phyloP scores from a whole-genome alignment of 176 grass and related monocot species.

The Oryza meridionalis region DNA sequence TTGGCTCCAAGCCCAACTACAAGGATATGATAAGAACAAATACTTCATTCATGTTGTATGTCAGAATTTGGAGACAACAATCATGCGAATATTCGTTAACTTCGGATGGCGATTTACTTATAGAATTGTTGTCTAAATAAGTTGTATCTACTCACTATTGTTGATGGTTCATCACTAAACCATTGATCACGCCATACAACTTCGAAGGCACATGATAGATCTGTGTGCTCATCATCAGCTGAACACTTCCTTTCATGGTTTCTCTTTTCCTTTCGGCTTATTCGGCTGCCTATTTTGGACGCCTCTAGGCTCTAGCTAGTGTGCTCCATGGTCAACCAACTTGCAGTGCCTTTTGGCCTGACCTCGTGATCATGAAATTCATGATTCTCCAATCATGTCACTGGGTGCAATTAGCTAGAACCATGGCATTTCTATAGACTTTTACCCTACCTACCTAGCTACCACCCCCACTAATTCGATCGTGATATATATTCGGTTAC shows the following conservation, averaged over 20 bases:
- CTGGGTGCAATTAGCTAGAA: background rate
- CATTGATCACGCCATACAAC: no score
- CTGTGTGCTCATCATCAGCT: background rate
- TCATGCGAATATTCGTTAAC: no score
- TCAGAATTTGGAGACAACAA: no score
- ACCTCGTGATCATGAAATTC: background rate
- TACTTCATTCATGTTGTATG: no score
- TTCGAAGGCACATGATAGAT: background rate
- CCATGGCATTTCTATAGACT: background rate
- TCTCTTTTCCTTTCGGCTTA: background rate
- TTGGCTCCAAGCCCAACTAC: no score
- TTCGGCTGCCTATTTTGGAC: background rate
- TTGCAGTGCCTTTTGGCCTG: constrained; percentile 9
- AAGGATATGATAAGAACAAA: no score
- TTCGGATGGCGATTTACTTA: no score
- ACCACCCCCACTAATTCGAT: background rate
- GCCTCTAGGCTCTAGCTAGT: background rate
- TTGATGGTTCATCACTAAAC: no score
- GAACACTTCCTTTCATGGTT: background rate
- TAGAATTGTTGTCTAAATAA: no score
- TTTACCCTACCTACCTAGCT: background rate
- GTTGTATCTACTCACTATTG: no score
- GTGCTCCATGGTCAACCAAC: constrained; percentile 42
- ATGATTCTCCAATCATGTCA: constrained; percentile 35
- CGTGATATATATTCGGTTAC: background rate